Evolutionary conservation across 495 filamentous ascomycete species (phyloP).

Genomic region (Aspergillus carlsbadensis): DNA sequence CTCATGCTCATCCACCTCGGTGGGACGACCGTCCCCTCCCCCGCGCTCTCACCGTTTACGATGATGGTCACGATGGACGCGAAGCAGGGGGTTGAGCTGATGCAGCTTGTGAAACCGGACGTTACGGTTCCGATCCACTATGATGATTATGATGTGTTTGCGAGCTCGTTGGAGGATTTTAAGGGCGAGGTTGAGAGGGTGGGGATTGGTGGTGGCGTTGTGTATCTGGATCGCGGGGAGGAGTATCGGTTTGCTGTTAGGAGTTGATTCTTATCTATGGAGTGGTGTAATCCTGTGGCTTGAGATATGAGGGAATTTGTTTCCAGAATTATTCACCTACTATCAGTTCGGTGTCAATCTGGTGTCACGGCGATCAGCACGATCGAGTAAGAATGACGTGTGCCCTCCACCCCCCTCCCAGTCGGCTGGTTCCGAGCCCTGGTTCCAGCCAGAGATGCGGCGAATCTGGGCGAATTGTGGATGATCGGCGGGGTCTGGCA

Average conservation of each 20-base stretch:
- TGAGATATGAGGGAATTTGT: no score
- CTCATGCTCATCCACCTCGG: slow-evolving; percentile 69
- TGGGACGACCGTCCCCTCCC: slow-evolving; percentile 62
- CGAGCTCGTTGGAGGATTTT: slow-evolving; percentile 61
- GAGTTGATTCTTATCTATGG: no score
- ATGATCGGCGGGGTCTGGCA: no score
- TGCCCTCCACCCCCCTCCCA: background rate
- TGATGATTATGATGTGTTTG: slow-evolving; percentile 66
- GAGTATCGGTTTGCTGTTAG: slow-evolving; percentile 55
- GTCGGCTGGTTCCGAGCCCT: no score
- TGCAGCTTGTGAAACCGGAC: slow-evolving; percentile 60
- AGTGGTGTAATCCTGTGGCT: no score
- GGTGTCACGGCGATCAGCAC: no score
- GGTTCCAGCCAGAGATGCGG: no score
- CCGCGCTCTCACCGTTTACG: slow-evolving; percentile 50
- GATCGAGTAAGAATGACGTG: background rate
- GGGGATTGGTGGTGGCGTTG: slow-evolving; percentile 50
- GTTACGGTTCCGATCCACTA: slow-evolving; percentile 69
- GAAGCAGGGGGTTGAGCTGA: slow-evolving; percentile 58
- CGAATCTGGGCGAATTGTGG: no score
- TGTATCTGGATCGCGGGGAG: slow-evolving; percentile 63
- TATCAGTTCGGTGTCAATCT: no score
- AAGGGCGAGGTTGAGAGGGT: slow-evolving; percentile 52
- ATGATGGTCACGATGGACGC: slow-evolving; percentile 74
- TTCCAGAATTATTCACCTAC: no score